A percentile compares a stretch with the other conserved stretches of the same genome.
These are phyloP conservation scores for Phaeotremella skinneri DNA, from an alignment of 768 basidiomycete species.

Conservation along the genomic window DNA sequence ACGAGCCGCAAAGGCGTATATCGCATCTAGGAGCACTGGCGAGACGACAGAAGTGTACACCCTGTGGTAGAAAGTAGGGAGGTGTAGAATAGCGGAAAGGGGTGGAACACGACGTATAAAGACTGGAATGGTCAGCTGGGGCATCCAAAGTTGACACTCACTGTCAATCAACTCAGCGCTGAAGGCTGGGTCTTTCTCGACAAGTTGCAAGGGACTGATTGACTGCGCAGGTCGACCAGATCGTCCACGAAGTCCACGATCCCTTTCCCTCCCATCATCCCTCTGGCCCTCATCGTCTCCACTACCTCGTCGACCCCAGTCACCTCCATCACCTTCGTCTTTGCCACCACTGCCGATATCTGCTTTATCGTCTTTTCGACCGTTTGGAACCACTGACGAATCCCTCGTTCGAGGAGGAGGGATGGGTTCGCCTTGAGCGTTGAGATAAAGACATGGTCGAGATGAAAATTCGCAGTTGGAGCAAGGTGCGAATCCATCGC, in stretches of 20 bases:
- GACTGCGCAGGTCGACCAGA: constrained; percentile 6
- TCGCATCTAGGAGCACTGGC: constrained; percentile 42
- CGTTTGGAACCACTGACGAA: constrained; percentile 7
- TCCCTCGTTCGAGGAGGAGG: constrained; percentile 47
- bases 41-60: constrained; percentile 38
- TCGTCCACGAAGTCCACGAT: constrained; percentile 8
- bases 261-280: constrained; percentile 2
- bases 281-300: constrained; percentile 1
- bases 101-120: constrained; percentile 44
- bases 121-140: constrained; percentile 25
- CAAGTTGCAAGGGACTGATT: constrained; percentile 29
- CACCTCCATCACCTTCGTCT: constrained; percentile 18
- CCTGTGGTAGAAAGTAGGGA: constrained; percentile 47
- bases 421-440: constrained; percentile 47
- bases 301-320: constrained; percentile 4
- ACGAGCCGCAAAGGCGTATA: constrained; percentile 45
- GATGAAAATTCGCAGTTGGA: constrained; percentile 51
- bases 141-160: constrained; percentile 18
- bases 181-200: constrained; percentile 37
- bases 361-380: constrained; percentile 4
- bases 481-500: constrained; percentile 51
- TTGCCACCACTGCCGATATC: constrained; percentile 10
- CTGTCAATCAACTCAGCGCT: constrained; percentile 46
- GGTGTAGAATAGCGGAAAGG: constrained; percentile 45
- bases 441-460: constrained; percentile 47